Evolutionary conservation across 805 yeast genomes (phyloP).

Genomic region (Ogataea dorogensis): DNA sequence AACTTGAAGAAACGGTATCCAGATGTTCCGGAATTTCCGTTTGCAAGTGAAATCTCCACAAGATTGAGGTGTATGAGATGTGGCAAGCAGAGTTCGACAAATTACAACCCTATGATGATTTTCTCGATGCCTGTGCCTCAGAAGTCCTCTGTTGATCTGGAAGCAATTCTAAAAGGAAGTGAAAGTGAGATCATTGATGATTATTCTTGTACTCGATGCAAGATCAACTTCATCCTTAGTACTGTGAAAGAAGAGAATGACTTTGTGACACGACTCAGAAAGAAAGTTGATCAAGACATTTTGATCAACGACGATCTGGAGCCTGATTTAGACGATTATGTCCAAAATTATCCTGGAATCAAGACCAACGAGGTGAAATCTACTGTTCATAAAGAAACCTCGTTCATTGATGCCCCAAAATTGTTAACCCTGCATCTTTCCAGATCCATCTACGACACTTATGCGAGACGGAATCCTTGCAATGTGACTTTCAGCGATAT

Average conservation of each 20-base stretch:
- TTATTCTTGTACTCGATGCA: constrained; percentile 77
- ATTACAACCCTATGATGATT: constrained; percentile 61
- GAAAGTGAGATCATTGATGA: constrained; percentile 71
- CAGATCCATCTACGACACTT: constrained; percentile 73
- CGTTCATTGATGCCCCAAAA: constrained; percentile 64
- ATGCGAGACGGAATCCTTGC: constrained; percentile 72
- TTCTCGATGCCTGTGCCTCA: constrained; percentile 77
- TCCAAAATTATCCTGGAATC: constrained; percentile 40
- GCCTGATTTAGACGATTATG: constrained; percentile 44
- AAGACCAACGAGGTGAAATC: constrained; percentile 44
- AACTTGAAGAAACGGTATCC: constrained; percentile 37
- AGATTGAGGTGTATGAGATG: constrained; percentile 72
- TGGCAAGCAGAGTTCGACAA: constrained; percentile 55
- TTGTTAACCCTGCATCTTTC: constrained; percentile 80
- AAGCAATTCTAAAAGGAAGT: constrained; percentile 52
- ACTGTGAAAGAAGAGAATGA: constrained; percentile 31
- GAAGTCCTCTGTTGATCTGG: constrained; percentile 36
- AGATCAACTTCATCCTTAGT: constrained; percentile 43
- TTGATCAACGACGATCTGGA: constrained; percentile 67
- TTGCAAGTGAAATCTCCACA: constrained; percentile 63
- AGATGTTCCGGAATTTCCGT: constrained; percentile 64
- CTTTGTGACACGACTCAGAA: constrained; percentile 36
- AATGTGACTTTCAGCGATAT: constrained; percentile 62
- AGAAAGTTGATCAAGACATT: constrained; percentile 38
- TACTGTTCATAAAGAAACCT: constrained; percentile 64